Base-by-base conservation (phyloP, 2,329 filamentous ascomycete genomes). In the Colletotrichum abscissum region DNA sequence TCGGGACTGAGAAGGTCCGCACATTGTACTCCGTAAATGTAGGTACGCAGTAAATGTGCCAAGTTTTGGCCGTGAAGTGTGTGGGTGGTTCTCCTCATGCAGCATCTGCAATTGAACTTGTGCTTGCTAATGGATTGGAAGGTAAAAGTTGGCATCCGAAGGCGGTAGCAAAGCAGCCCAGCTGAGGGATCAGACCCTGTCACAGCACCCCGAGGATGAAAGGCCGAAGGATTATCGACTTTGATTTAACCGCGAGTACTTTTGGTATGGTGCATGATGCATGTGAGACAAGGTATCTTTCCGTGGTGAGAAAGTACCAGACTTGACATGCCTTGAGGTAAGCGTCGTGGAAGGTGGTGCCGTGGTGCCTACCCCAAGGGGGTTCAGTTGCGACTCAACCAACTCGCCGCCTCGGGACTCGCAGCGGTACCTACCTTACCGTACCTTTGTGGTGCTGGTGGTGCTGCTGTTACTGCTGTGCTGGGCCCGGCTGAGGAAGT, bases 111-210 rank as follows among this genome's bases (percentile, higher is more conserved):
- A 49, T 49, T 49, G 42, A 49, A 49, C 42, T 49, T 49, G 19
- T n/a, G 42, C 16, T 49, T 22, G 42, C 4, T 49, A 22, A 42
- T 35, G 33, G 38, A 42, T 16, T 42, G 16, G 38, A 42, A 42
- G 38, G 38, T 42, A 42, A 42, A 42, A 42, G 38, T 42, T 42
- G 38, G 38, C 16, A 35, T 35, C 33, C 33, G 33, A 35, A 57
- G 60, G 28, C 54, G 14, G 57, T 33, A 38, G 59, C 66, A 69
- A 63, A 71, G 30, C 30, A 33, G 30, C 30, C 30, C 30, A 33
- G 63, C 69, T 62, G 58, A 72, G 59, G 70, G 67, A 70, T 70
- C 67, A 68, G 70, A 63, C 67, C 66, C 57, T 59, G 70, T 72
- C 69, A 63, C 66, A 59, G 59, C 59, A 69, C 28, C 16, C 55